Conservation (phyloP, 305 asterid genomes). For the Solanum chacoense region DNA sequence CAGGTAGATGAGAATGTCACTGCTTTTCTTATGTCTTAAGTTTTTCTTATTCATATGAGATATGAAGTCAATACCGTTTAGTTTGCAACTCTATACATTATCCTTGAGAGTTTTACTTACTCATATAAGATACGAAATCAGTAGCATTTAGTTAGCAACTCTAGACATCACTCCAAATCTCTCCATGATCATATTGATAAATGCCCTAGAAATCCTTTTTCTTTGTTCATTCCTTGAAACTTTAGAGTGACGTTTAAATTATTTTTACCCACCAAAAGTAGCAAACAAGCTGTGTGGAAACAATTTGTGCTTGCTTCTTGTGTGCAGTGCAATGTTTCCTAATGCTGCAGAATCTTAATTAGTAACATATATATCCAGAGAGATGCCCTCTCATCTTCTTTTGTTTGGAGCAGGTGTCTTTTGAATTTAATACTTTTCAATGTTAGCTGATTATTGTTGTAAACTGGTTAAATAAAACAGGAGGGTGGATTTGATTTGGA, state of each 20-base stretch:
- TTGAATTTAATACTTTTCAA: background rate
- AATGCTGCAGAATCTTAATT: background rate
- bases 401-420: background rate
- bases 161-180: background rate
- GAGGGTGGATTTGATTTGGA: constrained; percentile 98
- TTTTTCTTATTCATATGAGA: background rate
- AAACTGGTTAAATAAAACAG: constrained; percentile 22
- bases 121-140: background rate
- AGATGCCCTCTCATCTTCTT: background rate
- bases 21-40: background rate
- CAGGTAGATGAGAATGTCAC: constrained; percentile 41
- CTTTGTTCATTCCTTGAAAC: background rate
- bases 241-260: background rate
- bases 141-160: background rate
- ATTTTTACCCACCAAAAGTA: background rate
- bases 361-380: background rate
- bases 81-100: background rate
- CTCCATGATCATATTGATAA: background rate
- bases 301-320: background rate
- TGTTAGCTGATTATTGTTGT: background rate
- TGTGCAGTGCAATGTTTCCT: background rate
- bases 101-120: background rate
- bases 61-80: background rate
- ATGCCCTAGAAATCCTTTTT: background rate
- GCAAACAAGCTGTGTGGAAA: background rate